Conservation (phyloP, 192 early-diverging fungal species). For the Linnemannia schmuckeri region DNA sequence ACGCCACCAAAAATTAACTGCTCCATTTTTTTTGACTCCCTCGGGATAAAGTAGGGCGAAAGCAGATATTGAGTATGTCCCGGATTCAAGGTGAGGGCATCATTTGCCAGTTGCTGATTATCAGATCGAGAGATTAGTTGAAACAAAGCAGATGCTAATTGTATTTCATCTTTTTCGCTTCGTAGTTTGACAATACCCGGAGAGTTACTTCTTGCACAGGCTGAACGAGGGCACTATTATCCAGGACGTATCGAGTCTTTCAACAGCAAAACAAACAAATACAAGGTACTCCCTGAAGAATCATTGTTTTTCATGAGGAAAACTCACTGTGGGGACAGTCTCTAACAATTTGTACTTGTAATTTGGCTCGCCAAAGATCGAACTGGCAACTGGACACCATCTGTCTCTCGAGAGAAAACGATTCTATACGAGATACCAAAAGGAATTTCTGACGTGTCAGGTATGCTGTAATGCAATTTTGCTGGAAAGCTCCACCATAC, state of each 20-base stretch:
- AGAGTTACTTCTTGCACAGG: conserved; percentile 29
- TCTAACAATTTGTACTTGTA: not conserved
- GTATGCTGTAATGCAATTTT: conserved; percentile 7
- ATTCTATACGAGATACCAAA: conserved; percentile 46
- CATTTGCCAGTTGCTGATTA: not conserved
- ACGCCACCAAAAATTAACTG: conserved; percentile 1
- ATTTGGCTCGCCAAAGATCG: conserved; percentile 9
- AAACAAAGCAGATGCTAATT: not conserved
- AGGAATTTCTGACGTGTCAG: conserved; percentile 44
- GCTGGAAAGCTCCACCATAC: too few relatives aligned
- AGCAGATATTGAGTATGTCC: not conserved
- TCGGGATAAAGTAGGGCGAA: not conserved
- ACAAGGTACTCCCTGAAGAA: conserved; percentile 18
- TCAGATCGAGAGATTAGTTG: not conserved
- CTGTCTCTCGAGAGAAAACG: conserved; percentile 39
- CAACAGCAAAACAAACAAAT: conserved; percentile 48
- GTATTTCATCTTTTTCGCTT: not conserved
- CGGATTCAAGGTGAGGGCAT: conserved; percentile 4
- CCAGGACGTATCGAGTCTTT: conserved; percentile 32
- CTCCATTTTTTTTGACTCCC: not conserved
- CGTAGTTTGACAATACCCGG: conserved; percentile 42
- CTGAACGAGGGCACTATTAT: conserved; percentile 25
- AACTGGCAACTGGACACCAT: conserved; percentile 30
- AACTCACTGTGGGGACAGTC: not conserved
- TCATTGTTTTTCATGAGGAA: not conserved